Evolutionary conservation across 192 early-diverging fungal genomes (phyloP).

Genomic region (Entomortierella parvispora): DNA sequence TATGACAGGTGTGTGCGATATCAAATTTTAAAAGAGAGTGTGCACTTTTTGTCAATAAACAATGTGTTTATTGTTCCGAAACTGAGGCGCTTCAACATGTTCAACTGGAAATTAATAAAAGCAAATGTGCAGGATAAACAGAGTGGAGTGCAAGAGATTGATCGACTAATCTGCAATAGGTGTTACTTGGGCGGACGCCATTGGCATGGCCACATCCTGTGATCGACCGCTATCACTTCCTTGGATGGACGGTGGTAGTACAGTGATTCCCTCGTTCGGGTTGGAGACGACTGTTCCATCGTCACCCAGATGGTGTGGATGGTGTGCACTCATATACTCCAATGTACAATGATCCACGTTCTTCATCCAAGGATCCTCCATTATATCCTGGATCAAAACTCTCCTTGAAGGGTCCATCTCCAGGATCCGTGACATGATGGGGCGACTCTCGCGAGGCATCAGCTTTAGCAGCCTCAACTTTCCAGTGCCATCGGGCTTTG

Average conservation of each 20-base stretch:
- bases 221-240: slow-evolving; percentile 38
- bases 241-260: slow-evolving; percentile 22
- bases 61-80: no score
- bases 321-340: slow-evolving; percentile 27
- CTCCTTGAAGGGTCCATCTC: slow-evolving; percentile 68
- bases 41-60: no score
- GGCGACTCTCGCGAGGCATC: slow-evolving; percentile 66
- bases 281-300: slow-evolving; percentile 33
- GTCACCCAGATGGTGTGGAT: slow-evolving; percentile 49
- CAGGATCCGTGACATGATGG: slow-evolving; percentile 71
- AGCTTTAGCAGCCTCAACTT: slow-evolving; percentile 65
- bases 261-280: slow-evolving; percentile 21
- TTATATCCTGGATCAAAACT: slow-evolving; percentile 69
- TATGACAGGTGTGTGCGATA: slow-evolving; percentile 11
- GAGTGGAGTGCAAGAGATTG: no score
- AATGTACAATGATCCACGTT: slow-evolving; percentile 64
- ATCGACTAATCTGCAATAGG: neutral
- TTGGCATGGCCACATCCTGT: neutral
- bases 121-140: no score
- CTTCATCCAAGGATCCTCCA: slow-evolving; percentile 82
- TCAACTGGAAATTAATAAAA: no score
- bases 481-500: slow-evolving; percentile 59
- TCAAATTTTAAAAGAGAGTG: no score
- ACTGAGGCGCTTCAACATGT: no score
- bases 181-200: neutral